These are phyloP conservation scores for Earliella scabrosa DNA, from an alignment of 1,284 basidiomycete genomes.

Conservation along the genomic window DNA sequence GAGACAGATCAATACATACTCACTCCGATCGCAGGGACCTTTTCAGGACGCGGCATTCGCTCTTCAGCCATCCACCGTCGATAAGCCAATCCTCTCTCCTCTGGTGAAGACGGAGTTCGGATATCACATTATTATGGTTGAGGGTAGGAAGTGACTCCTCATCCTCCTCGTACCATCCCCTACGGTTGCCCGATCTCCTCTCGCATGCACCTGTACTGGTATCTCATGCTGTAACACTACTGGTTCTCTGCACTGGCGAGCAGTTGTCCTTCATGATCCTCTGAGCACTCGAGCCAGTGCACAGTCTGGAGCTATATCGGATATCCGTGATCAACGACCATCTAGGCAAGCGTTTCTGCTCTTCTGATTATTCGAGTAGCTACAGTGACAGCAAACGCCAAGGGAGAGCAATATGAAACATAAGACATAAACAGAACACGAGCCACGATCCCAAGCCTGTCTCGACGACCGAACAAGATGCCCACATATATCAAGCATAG, in stretches of 20 bases:
- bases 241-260: too few relatives aligned
- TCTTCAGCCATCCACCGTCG: conserved; percentile 75
- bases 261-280: too few relatives aligned
- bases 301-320: background rate
- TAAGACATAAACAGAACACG: conserved; percentile 4
- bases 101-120: conserved; percentile 83
- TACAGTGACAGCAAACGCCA: conserved; percentile 1
- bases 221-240: too few relatives aligned
- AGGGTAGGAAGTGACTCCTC: conserved; percentile 66
- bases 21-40: conserved; percentile 55
- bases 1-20: background rate
- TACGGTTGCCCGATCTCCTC: too few relatives aligned
- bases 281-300: background rate
- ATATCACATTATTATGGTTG: conserved; percentile 90
- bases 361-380: conserved; percentile 9
- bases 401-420: conserved; percentile 3
- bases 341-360: too few relatives aligned
- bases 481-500: background rate
- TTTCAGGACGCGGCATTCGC: conserved; percentile 87
- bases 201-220: too few relatives aligned
- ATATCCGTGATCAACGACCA: too few relatives aligned
- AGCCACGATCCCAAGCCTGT: background rate
- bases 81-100: conserved; percentile 71
- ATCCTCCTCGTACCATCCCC: too few relatives aligned
- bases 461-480: background rate